Evolutionary conservation across 345 rosid species (phyloP), one percentile per base, ranked within the genome.

Genomic region (Eucalyptus polybractea): DNA sequence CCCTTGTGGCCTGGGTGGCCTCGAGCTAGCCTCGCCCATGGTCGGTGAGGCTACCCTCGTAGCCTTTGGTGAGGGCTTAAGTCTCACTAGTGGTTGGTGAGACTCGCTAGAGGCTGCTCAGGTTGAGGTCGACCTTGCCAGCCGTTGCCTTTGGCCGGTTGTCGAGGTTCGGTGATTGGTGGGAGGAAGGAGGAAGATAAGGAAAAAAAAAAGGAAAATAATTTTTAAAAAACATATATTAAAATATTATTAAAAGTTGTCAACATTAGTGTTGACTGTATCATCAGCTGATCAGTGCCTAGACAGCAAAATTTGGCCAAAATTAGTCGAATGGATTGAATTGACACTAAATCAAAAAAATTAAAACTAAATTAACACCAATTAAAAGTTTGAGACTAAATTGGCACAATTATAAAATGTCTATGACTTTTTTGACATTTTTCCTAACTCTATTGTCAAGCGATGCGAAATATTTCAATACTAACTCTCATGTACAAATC

Each of bases 111-210:
- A 17, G 56, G 56, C 1, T 3, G 0, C 1, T 53, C 33, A 33
- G 2, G 24, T 53, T 0, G 56, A 53, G 56, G 56, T 53, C 1
- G 0, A 53, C 9, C 54, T 53, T 0, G 4, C 24, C 56, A 7
- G 1, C 0, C 1, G 2, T 53, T 0, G 1, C 5, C 24, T 53
- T 0, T 19, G 5, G 9, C 0, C 0, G 10, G 22, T 53, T 53
- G 24, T 53, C 0, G 1, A 53, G 56, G 24, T 53, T 53, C 0
- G 10, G 4, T 53, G 56, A 53, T 0, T 0, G 1, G 2, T 0
- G 10, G 0, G 4, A 19, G 24, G 24, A 53, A 53, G 56, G 56
- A 53, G 4, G 10, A 53, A 19, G 24, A 53, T 7, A 19, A 53
- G 4, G 56, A 53, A 53, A 53, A 53, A 1, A 51, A 3, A 1